These are phyloP conservation scores for Phytophthora idaei DNA, from an alignment of 352 stramenopile genomes.

Conservation along the genomic window DNA sequence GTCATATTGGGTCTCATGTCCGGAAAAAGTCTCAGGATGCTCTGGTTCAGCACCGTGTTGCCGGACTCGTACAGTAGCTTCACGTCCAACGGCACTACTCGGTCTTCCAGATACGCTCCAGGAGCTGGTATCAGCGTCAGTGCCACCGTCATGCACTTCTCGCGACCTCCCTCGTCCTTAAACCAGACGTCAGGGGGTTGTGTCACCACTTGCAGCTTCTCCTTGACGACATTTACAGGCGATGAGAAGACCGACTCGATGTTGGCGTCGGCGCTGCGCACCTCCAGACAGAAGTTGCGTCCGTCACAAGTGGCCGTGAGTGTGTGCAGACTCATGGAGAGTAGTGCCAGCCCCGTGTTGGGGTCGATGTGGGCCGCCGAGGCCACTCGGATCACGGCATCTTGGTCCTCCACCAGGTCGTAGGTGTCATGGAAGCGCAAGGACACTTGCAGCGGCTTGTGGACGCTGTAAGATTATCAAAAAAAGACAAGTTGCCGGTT, in stretches of 20 bases:
- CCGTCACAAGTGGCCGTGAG: conserved; percentile 65
- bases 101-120: conserved; percentile 70
- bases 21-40: conserved; percentile 89
- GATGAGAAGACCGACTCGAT: conserved; percentile 71
- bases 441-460: conserved; percentile 54
- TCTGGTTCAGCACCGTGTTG: conserved; percentile 87
- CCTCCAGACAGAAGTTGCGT: conserved; percentile 73
- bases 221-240: conserved; percentile 70
- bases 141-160: conserved; percentile 94
- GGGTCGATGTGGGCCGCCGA: conserved; percentile 39
- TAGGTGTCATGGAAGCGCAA: conserved; percentile 81
- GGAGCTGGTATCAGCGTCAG: conserved; percentile 81
- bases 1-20: conserved; percentile 90
- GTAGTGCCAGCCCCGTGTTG: conserved; percentile 45
- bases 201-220: conserved; percentile 77
- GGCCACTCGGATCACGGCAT: conserved; percentile 39
- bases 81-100: conserved; percentile 76
- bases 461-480: conserved; percentile 28
- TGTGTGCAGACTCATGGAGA: conserved; percentile 53
- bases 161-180: conserved; percentile 95
- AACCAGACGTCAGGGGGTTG: conserved; percentile 94
- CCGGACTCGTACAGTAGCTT: conserved; percentile 87
- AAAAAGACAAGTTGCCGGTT: conserved; percentile 6
- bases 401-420: conserved; percentile 71
- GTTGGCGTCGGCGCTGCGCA: conserved; percentile 51